Percentiles rank a stretch among this genome's conserved stretches.
These are phyloP conservation scores for Hyaloraphidium curvatum DNA, from an alignment of 192 early-diverging fungal species.

Conservation along the genomic window DNA sequence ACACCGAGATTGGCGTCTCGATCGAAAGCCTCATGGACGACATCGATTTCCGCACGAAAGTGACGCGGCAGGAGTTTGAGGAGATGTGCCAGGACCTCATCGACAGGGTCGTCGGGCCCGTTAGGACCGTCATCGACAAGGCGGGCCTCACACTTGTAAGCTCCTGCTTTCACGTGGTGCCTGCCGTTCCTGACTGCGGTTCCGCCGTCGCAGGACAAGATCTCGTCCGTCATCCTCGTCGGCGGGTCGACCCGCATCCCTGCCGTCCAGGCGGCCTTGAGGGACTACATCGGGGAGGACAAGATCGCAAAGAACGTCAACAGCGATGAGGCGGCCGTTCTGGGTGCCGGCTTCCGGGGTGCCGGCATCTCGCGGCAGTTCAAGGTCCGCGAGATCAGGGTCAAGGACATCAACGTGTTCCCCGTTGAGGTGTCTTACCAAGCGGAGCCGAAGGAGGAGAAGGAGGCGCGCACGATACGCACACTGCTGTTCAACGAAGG, in stretches of 20 bases:
- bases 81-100: constrained; percentile 37
- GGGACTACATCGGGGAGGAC: constrained; percentile 47
- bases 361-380: constrained; percentile 73
- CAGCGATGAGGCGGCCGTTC: constrained; percentile 84
- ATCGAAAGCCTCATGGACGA: constrained; percentile 78
- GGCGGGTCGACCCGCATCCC: constrained; percentile 86
- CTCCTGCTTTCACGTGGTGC: constrained; percentile 3
- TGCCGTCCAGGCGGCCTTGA: constrained; percentile 51
- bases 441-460: constrained; percentile 16
- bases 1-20: constrained; percentile 62
- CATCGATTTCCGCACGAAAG: constrained; percentile 53
- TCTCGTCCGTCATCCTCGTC: constrained; percentile 79
- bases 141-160: constrained; percentile 40
- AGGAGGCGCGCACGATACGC: constrained; percentile 13
- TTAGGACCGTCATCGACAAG: constrained; percentile 45
- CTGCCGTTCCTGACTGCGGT: not conserved
- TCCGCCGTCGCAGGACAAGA: constrained; percentile 25
- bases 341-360: constrained; percentile 70
- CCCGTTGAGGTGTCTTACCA: constrained; percentile 47
- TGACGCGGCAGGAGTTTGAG: constrained; percentile 72
- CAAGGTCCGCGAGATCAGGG: constrained; percentile 53
- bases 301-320: constrained; percentile 90
- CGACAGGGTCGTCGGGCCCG: constrained; percentile 46
- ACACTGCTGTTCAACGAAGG: constrained; percentile 44
- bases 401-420: constrained; percentile 60